These are phyloP conservation scores for Tulasnella sp. DNA, from an alignment of 768 basidiomycete species.

Conservation along the genomic window DNA sequence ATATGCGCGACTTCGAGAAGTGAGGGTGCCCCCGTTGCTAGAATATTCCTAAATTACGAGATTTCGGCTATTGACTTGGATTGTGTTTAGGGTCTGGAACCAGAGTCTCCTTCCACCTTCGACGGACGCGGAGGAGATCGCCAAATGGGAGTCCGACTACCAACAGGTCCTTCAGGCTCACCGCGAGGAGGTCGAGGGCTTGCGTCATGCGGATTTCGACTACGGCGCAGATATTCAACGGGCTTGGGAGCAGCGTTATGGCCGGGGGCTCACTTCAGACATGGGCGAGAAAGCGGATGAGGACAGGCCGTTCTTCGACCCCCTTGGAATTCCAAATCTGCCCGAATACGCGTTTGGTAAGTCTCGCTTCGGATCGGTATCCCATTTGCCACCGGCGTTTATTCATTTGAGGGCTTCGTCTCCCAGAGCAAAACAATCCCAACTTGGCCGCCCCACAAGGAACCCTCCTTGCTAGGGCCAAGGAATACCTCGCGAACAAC, in stretches of 20 bases:
- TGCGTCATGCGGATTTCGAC: conserved; percentile 51
- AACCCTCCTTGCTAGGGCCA: conserved; percentile 61
- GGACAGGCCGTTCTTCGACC: conserved; percentile 45
- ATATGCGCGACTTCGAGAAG: conserved; percentile 50
- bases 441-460: conserved; percentile 47
- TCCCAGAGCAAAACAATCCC: conserved; percentile 65
- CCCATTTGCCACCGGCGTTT: conserved; percentile 17
- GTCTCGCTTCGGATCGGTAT: conserved; percentile 31
- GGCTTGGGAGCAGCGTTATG: conserved; percentile 60
- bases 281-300: conserved; percentile 34
- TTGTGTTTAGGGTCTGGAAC: conserved; percentile 22
- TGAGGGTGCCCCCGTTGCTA: conserved; percentile 35
- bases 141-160: conserved; percentile 80
- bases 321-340: conserved; percentile 71
- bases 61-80: background rate
- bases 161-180: conserved; percentile 68
- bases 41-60: background rate
- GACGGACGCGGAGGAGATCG: conserved; percentile 50
- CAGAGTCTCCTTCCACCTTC: background rate
- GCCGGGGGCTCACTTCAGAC: conserved; percentile 31
- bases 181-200: conserved; percentile 53
- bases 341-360: conserved; percentile 73
- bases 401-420: conserved; percentile 3
- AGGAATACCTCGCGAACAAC: conserved; percentile 68
- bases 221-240: conserved; percentile 56